Percentiles rank a stretch among this genome's conserved stretches.
Conservation (phyloP, 768 basidiomycete species). For the Phylloporus scabripes region DNA sequence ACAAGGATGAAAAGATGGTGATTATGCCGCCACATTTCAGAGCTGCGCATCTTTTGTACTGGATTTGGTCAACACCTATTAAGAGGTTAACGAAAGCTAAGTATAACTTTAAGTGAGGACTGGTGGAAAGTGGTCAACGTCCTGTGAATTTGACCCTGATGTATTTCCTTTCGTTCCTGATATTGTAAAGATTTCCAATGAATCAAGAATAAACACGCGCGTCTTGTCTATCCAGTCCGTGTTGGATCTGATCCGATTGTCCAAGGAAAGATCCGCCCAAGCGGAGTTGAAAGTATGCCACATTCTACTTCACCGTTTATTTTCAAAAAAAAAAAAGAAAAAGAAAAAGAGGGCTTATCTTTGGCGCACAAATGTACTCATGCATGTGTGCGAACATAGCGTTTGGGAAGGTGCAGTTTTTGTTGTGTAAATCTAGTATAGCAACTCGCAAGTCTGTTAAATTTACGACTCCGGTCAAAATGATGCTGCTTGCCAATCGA, state of each 20-base stretch:
- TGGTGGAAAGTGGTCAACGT: background rate
- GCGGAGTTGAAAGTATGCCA: too few relatives aligned
- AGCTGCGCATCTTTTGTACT: conserved; percentile 53
- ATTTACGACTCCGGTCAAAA: background rate
- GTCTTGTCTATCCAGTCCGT: too few relatives aligned
- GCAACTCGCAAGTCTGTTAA: background rate
- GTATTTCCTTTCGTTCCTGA: background rate
- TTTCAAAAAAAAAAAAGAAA: too few relatives aligned
- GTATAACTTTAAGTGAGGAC: conserved; percentile 48
- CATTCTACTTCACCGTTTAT: too few relatives aligned
- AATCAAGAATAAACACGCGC: too few relatives aligned
- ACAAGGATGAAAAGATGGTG: conserved; percentile 49
- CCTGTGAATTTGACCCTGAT: background rate
- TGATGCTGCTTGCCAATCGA: background rate
- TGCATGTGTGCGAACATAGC: background rate
- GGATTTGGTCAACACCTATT: conserved; percentile 54
- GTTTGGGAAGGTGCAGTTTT: background rate
- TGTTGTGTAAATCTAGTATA: background rate
- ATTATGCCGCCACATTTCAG: conserved; percentile 50
- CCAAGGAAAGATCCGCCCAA: too few relatives aligned
- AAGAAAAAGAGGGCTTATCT: background rate
- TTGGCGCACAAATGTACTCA: background rate
- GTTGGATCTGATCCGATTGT: too few relatives aligned
- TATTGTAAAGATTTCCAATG: background rate
- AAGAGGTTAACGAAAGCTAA: conserved; percentile 57